Evolutionary conservation across 2,329 filamentous ascomycete species (phyloP), one percentile per base, ranked within the genome.

Genomic region (Parastagonospora nodorum): DNA sequence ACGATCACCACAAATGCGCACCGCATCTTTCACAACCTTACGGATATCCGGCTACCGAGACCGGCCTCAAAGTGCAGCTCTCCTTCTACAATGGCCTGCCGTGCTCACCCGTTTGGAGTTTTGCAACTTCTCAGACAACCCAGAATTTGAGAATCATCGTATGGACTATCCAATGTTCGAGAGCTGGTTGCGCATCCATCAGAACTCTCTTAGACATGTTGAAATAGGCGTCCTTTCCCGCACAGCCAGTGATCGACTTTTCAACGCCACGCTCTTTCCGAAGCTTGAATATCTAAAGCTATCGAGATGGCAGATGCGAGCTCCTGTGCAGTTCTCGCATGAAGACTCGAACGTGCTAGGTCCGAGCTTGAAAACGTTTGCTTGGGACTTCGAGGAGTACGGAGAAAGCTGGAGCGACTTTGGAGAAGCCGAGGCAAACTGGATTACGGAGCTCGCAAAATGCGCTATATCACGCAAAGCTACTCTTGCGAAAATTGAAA

Each of bases 261-360:
- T 57, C 45, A 43, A 59, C 37, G 53, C 56, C 5, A 59, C 50
- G 4, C 35, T 51, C 8, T 56, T 59, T 15, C 50, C 50, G 6
- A 43, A 51, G n/a, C 50, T 59, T 8, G 56, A 51, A 24, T 53
- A 8, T 19, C 30, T 59, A 19, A 19, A 27, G 12, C 35, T 59
- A n/a, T 53, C 50, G 24, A 47, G 48, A 35, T 59, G 48, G 53
- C 42, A 47, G 31, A 50, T 48, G 52, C 15, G 27, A 14, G 5
- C 24, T 4, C 15, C 2, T 2, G 11, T 33, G 6, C 11, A 32
- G 4, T 59, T 56, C 40, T 37, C 10, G 6, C 12, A 40, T n/a
- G 36, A 53, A 19, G 29, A 51, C 42, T 38, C 38, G 12, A 52
- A 45, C 10, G 5, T 59, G 1, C 16, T 59, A 9, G 56, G 53